Evolutionary conservation across 495 filamentous ascomycete genomes (phyloP), one percentile per base, ranked within the genome.

Genomic region (Penicillium nucicola): DNA sequence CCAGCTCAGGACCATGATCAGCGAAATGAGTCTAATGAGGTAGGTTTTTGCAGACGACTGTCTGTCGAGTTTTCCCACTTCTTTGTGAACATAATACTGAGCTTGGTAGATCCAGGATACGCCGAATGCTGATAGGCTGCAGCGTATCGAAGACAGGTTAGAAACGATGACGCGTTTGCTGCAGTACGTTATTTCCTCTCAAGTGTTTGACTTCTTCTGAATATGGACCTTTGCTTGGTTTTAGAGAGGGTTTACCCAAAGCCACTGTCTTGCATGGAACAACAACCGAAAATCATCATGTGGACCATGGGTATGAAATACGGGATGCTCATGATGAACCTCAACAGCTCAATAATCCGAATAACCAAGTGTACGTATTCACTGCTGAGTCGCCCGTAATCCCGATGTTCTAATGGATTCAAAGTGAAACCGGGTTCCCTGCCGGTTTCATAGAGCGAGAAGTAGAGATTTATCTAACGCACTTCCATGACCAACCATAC

Each of bases 401-500:
- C 5, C 1, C 37, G 20, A 33, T 14, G 7, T 28, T 28, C 25
- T 22, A 15, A 42, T 13, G 4, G 42, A 43, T 15, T 18, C 25
- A 5, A 23, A 39, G 1, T 6, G 52, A 46, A 25, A 48, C 41
- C 5, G 23, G 43, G 3, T 22, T 62, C 19, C 39, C 61, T 0
- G 1, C 40, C 3, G 37, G 52, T 3, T 56, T 58, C 14, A 42
- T 64, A 23, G 18, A 54, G 50, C 43, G 56, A 1, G 58, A 67
- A 42, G 54, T 67, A 13, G 45, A 64, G 5, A 48, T 49, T 15
- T 67, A 64, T 31, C 39, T 67, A 9, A 46, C 25, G 19, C 43
- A 60, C 34, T 62, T 67, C 19, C 64, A 67, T 45, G 64, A 67
- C 33, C 64, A 64, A 30, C 64, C 64, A 5, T 67, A 62, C 32